Base-by-base conservation (phyloP, 371 early-diverging fungal species). In the Mucor circinelloides region DNA sequence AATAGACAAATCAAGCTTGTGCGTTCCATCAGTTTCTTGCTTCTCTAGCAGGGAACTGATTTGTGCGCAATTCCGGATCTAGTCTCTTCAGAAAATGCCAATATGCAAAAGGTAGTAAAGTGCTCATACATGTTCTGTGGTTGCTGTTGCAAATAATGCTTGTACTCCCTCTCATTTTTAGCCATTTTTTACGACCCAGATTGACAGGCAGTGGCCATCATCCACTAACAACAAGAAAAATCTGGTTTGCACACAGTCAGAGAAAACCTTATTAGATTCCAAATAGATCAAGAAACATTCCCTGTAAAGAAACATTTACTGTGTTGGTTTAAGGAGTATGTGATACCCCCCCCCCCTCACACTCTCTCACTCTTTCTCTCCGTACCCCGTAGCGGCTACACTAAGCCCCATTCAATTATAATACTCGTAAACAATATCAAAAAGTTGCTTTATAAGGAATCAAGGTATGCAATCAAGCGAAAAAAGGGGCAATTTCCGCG, bases 61-160 rank as follows among this genome's bases (percentile, higher is more conserved):
- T 52, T 52, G 52, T 27, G 12, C 25, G 40, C 40, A 40, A 40
- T 40, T 40, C 40, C 7, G 15, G 23, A 27, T 1, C 52, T 0
- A 27, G 25, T 52, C 13, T 13, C 15, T 52, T 3, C 34, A 23
- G 28, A 34, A 58, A 58, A 9, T 1, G 28, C 5, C 25, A 13
- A 56, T 32, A 56, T 34, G 36, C 31, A 38, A 58, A 58, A 23
- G 25, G 38, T 65, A 65, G 65, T 65, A 65, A 58, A 58, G 42
- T 19, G 65, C 58, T 65, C 65, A 65, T 46, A 13, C 30, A 52
- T 5, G 25, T 23, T 23, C 15, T 52, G 2, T 21, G n/a, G 46
- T 17, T 40, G 5, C 17, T 40, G 40, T 17, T 40, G 40, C 40
- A 46, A 19, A 46, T 21, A 9, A 52, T 52, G 52, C 25, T 52